Conservation (phyloP, 129 eudicot species). For the Lactuca sativa region DNA sequence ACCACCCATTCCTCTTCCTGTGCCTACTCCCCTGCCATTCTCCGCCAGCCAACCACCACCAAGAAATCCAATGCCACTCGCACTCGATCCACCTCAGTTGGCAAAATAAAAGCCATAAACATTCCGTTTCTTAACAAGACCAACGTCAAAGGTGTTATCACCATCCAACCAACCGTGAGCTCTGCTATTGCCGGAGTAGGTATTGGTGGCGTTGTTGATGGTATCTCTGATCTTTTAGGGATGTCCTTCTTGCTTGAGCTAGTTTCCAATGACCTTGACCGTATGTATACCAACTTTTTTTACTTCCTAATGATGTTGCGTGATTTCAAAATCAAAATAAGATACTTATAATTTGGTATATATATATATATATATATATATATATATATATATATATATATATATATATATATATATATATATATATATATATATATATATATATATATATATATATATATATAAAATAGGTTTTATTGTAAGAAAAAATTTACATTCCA, state of each 20-base stretch:
- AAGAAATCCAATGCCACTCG: conserved; percentile 17
- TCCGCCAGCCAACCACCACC: conserved; percentile 12
- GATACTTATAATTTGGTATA: no score
- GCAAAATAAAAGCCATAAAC: conserved; percentile 26
- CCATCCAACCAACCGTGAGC: conserved; percentile 43
- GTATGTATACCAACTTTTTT: conserved; percentile 13
- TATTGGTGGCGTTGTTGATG: conserved; percentile 43
- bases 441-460: no score
- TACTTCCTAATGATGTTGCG: background rate
- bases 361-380: no score
- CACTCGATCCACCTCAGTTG: conserved; percentile 25
- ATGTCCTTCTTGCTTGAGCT: conserved; percentile 47
- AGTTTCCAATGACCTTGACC: conserved; percentile 58
- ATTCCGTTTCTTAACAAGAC: conserved; percentile 21
- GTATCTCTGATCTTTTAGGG: conserved; percentile 48
- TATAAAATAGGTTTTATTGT: no score
- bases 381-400: no score
- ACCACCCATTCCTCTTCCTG: conserved; percentile 29
- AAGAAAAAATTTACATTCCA: no score
- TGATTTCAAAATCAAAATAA: no score
- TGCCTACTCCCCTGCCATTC: conserved; percentile 26
- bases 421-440: no score
- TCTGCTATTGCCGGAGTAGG: conserved; percentile 34
- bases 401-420: no score
- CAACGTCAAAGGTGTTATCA: conserved; percentile 42